A percentile compares a stretch with the other conserved stretches of the same genome.
Conservation (phyloP, 2,329 filamentous ascomycete species). For the Claviceps sp. region DNA sequence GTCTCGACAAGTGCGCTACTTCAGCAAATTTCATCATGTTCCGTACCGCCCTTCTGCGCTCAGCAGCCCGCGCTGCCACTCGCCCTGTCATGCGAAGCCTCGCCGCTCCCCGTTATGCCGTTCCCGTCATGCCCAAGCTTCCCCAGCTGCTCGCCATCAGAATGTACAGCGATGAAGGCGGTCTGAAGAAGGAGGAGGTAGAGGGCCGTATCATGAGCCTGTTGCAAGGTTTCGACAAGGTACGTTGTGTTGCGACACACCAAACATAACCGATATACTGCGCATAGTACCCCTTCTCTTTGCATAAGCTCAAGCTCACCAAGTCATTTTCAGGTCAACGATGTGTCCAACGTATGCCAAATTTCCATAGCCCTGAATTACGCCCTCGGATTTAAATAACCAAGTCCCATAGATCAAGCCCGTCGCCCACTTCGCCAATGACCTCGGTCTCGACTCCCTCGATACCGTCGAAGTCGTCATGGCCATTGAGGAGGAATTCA, state of each 20-base stretch:
- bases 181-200: conserved; percentile 70
- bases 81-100: conserved; percentile 39
- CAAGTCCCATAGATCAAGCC: conserved; percentile 53
- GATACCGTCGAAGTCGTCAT: conserved; percentile 99
- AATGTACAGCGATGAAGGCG: conserved; percentile 74
- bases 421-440: conserved; percentile 85
- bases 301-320: conserved; percentile 12
- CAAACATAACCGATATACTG: not conserved
- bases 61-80: conserved; percentile 48
- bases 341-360: conserved; percentile 44
- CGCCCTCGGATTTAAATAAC: not conserved
- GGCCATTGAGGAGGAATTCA: conserved; percentile 90
- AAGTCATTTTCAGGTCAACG: conserved; percentile 44
- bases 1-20: not conserved
- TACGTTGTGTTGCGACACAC: conserved; percentile 7
- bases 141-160: conserved; percentile 54
- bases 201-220: conserved; percentile 86
- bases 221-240: conserved; percentile 93
- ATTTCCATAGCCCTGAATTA: not conserved
- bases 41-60: conserved; percentile 72
- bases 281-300: not conserved
- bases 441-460: conserved; percentile 91
- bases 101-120: conserved; percentile 40
- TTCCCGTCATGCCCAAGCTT: conserved; percentile 23
- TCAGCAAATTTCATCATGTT: conserved; percentile 48